Evolutionary conservation across 208 protist species (phyloP), one percentile per base, ranked within the genome.

Genomic region (Strigomonas oncopelti): DNA sequence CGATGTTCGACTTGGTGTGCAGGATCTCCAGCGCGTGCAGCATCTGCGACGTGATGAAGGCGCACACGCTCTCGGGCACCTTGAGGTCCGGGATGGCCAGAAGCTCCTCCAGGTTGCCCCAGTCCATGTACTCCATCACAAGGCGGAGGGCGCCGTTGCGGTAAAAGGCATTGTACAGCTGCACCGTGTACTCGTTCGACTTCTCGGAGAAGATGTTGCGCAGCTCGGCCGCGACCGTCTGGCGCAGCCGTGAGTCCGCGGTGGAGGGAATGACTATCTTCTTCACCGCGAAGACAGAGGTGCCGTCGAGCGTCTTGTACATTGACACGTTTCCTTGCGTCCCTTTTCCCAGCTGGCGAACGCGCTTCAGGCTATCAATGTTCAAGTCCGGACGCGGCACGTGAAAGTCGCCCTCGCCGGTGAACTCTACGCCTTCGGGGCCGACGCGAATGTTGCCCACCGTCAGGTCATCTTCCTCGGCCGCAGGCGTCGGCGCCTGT

Each of bases 51-150:
- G 88, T 78, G 60, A 95, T 90, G 69, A 91, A 92, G 11, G 87
- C 87, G 22, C 95, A 71, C 75, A 91, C 89, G 20, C 85, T 70
- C 54, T 97, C 89, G 29, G 4, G 20, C 5, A 25, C 57, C n/a
- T n/a, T n/a, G n/a, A n/a, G n/a, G n/a, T n/a, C n/a, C n/a, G n/a
- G n/a, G n/a, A n/a, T n/a, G n/a, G n/a, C n/a, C n/a, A n/a, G 85
- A 64, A 96, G 85, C n/a, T 69, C 69, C 25, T 81, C 69, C 0
- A 78, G 80, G 67, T 92, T 96, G 22, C 91, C 91, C 22, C 78
- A 79, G 61, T 96, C 75, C 91, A 96, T 95, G 74, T 93, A 95
- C 74, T 96, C 88, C 25, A 96, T 72, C 2, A 93, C 80, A 81
- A 96, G 92, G 69, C 92, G 93, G 7, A 96, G 73, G 36, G 83